phyloP scores from a whole-genome alignment of 495 filamentous ascomycete species.

The Oidiodendron maius region DNA sequence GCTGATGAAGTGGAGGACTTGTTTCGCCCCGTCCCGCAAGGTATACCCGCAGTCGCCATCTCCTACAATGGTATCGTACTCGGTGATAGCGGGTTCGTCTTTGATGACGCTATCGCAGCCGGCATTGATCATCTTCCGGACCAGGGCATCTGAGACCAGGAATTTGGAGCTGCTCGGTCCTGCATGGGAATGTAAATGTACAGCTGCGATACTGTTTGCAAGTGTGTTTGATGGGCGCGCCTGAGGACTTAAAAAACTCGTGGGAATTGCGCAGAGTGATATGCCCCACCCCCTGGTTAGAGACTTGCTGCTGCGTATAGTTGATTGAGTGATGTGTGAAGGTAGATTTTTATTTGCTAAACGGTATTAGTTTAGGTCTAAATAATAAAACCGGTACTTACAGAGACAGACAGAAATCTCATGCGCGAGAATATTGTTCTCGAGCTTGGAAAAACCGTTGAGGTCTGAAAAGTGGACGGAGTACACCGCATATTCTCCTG shows the following conservation, averaged over 20 bases:
- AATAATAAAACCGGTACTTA: not conserved
- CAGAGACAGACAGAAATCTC: constrained; percentile 15
- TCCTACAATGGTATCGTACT: constrained; percentile 58
- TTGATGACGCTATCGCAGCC: constrained; percentile 45
- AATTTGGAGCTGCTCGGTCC: constrained; percentile 1
- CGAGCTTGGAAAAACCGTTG: constrained; percentile 15
- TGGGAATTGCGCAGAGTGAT: constrained; percentile 11
- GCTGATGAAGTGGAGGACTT: constrained; percentile 11
- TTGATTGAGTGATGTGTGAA: constrained; percentile 14
- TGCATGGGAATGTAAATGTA: too few species aligned
- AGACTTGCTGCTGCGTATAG: constrained; percentile 5
- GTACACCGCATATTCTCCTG: constrained; percentile 5
- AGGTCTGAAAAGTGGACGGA: constrained; percentile 15
- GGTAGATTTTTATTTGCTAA: constrained; percentile 11
- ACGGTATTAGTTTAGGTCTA: not conserved
- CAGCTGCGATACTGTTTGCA: not conserved
- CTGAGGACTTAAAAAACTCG: constrained; percentile 6
- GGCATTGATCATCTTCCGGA: constrained; percentile 11
- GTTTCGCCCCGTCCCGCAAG: constrained; percentile 33
- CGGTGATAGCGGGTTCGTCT: constrained; percentile 52
- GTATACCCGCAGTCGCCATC: constrained; percentile 62
- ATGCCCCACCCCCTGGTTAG: constrained; percentile 15
- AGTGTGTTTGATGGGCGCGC: constrained; percentile 5
- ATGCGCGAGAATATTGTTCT: constrained; percentile 16
- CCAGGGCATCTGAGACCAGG: constrained; percentile 11